These are phyloP conservation scores for Lycium ferocissimum DNA, from an alignment of 257 asterid species.

Conservation along the genomic window DNA sequence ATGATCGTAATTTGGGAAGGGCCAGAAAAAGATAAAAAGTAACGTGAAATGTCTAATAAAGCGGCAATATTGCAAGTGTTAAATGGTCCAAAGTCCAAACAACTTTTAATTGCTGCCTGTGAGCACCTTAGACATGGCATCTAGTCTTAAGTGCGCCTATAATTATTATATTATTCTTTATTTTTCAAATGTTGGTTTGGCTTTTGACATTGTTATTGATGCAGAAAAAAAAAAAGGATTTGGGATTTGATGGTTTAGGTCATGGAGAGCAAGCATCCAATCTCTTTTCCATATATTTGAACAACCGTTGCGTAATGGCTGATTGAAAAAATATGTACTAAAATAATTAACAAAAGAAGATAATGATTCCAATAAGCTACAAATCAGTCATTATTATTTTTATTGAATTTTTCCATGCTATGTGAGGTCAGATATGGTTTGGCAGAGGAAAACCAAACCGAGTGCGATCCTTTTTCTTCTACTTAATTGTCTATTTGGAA, in stretches of 20 bases:
- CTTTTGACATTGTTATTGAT: constrained; percentile 16
- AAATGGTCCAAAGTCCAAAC: constrained; percentile 37
- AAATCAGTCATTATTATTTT: neutral
- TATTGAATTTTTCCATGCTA: constrained; percentile 7
- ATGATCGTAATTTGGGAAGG: neutral
- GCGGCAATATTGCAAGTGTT: neutral
- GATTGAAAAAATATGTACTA: neutral
- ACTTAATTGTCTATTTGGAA: constrained; percentile 19
- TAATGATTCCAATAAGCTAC: constrained; percentile 32
- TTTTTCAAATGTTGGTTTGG: constrained; percentile 26
- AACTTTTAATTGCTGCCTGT: constrained; percentile 26
- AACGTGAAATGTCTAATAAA: constrained; percentile 17
- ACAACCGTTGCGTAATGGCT: constrained; percentile 35
- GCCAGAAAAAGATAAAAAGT: neutral
- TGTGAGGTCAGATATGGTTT: constrained; percentile 34
- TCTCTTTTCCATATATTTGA: constrained; percentile 29
- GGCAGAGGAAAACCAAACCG: constrained; percentile 24
- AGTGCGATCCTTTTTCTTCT: neutral
- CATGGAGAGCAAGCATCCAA: constrained; percentile 34
- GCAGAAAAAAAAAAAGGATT: neutral
- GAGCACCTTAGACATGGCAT: constrained; percentile 17
- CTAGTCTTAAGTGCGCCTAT: constrained; percentile 24
- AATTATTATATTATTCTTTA: neutral
- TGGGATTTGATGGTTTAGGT: constrained; percentile 37
- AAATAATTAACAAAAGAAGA: neutral